phyloP scores from a whole-genome alignment of 2,329 filamentous ascomycete genomes.

The Pseudogymnoascus sp. region DNA sequence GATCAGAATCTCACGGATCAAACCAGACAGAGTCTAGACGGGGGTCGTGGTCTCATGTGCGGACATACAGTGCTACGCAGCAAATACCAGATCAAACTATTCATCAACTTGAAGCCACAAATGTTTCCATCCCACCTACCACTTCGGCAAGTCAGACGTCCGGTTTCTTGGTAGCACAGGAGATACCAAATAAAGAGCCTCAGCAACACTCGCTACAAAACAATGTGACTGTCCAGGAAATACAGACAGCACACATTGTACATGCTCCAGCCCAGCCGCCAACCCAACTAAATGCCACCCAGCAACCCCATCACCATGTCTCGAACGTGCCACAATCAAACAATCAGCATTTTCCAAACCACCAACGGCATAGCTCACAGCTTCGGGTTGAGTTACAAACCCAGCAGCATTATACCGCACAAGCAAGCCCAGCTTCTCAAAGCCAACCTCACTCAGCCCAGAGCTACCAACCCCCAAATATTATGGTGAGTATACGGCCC shows the following conservation, averaged over 20 bases:
- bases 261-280: background rate
- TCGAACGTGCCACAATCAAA: background rate
- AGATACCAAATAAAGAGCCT: background rate
- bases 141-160: background rate
- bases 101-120: background rate
- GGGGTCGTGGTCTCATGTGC: background rate
- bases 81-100: background rate
- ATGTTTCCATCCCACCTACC: background rate
- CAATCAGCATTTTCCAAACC: background rate
- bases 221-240: background rate
- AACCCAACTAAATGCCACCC: background rate
- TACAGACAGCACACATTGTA: background rate
- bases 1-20: background rate
- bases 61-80: background rate
- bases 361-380: background rate
- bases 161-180: background rate
- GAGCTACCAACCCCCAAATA: background rate
- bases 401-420: background rate
- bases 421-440: background rate
- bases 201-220: background rate
- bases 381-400: background rate
- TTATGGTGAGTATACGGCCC: background rate
- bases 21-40: background rate
- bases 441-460: background rate
- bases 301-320: background rate